Evolutionary conservation across 257 asterid species (phyloP), one percentile per base, ranked within the genome.

Genomic region (Lycium ferocissimum): DNA sequence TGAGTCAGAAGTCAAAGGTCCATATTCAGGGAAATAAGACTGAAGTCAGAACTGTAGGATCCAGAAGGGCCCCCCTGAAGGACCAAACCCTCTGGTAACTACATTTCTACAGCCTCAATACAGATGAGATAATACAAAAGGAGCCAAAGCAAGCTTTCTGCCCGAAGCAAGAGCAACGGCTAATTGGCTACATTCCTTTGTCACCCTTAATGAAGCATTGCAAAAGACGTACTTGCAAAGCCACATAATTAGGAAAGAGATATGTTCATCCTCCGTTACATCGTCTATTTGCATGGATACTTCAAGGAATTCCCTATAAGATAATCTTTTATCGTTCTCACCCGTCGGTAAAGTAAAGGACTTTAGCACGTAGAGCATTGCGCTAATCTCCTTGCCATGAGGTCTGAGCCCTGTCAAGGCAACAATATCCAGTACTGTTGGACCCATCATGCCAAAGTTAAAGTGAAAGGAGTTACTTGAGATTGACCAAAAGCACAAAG

Each of bases 91-190:
- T 6, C 9, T 78, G 9, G 13, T 14, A 78, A 53, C 45, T 12
- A 78, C 6, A 12, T 54, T 45, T 51, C 59, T 78, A 53, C 82
- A 78, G n/a, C 62, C 40, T 15, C 40, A 20, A 11, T 51, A 78
- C 17, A 78, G 45, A 78, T 78, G 82, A 78, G 65, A 56, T 15
- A 78, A 78, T 14, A 78, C 65, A n/a, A 78, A 78, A 33, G 82
- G 82, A 78, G 82, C 82, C 15, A 78, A 51, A 47, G 65, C 82
- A 49, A 78, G 65, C 40, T 78, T 78, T 65, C 59, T 47, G 47
- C 82, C 82, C 8, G 6, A 7, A 26, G 82, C 82, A 78, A 78
- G 82, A 47, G 65, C 82, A 78, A 51, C 10, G 9, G 66, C 83
- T 15, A 79, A 12, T 7, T 54, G 66, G 9, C 20, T 53, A 9